These are phyloP conservation scores for Aspergillus sp. DNA, from an alignment of 2,329 filamentous ascomycete species.

Conservation along the genomic window DNA sequence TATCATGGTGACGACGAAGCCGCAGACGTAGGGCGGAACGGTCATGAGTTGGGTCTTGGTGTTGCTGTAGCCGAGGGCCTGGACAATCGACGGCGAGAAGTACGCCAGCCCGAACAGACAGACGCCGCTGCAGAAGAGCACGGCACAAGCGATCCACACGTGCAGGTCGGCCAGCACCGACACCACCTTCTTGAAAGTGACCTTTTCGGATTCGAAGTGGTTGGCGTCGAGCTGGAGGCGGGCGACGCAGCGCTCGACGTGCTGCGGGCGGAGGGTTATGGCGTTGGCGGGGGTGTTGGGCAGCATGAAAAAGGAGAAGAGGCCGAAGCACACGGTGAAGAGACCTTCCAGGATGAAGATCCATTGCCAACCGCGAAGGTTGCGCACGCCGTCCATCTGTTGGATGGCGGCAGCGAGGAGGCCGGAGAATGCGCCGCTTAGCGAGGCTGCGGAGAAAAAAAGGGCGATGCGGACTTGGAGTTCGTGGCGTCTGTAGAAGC, in stretches of 20 bases:
- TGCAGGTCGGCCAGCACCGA: constrained; percentile 12
- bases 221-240: constrained; percentile 12
- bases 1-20: constrained; percentile 21
- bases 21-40: constrained; percentile 27
- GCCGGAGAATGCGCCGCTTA: constrained; percentile 46
- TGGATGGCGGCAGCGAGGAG: constrained; percentile 50
- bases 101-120: constrained; percentile 20
- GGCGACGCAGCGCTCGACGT: constrained; percentile 28
- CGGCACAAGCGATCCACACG: constrained; percentile 8
- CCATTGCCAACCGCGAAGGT: constrained; percentile 33
- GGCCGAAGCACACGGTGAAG: constrained; percentile 34
- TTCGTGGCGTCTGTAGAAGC: constrained; percentile 29
- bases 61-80: constrained; percentile 24
- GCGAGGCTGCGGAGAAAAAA: constrained; percentile 27
- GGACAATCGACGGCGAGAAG: constrained; percentile 27
- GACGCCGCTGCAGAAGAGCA: constrained; percentile 13
- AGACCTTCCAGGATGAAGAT: constrained; percentile 46
- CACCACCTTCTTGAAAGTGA: constrained; percentile 7
- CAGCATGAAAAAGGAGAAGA: constrained; percentile 55
- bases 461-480: constrained; percentile 26
- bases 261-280: constrained; percentile 53
- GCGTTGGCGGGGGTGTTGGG: constrained; percentile 63
- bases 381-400: constrained; percentile 40
- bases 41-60: constrained; percentile 31
- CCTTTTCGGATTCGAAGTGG: constrained; percentile 10